These are phyloP conservation scores for Mesostigma viride DNA, from an alignment of 139 green algal species.

Conservation along the genomic window DNA sequence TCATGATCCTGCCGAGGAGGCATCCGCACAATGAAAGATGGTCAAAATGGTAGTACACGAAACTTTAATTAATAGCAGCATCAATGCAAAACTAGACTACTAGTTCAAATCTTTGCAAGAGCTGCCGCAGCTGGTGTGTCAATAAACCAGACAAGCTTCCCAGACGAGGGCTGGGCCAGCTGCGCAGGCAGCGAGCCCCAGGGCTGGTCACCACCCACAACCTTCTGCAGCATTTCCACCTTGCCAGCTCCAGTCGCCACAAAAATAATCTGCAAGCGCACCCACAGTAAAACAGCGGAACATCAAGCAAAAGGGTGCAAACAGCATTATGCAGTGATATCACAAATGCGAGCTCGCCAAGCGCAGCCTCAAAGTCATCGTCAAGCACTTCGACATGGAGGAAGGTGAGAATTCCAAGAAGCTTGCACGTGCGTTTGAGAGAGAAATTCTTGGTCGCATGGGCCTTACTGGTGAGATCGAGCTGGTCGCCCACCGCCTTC, in stretches of 20 bases:
- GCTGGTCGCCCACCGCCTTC: too few species aligned
- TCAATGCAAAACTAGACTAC: too few species aligned
- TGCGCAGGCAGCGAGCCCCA: slow-evolving; percentile 26
- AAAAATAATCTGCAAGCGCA: slow-evolving; percentile 13
- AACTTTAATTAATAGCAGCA: too few species aligned
- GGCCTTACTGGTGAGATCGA: too few species aligned
- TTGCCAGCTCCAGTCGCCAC: slow-evolving; percentile 13
- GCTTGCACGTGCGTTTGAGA: neutral
- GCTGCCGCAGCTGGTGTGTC: too few species aligned
- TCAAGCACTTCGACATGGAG: too few species aligned
- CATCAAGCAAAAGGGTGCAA: neutral
- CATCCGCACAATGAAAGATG: too few species aligned
- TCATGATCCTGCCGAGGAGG: too few species aligned
- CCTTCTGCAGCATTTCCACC: slow-evolving; percentile 2
- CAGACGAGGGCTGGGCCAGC: slow-evolving; percentile 10
- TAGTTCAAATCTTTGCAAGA: too few species aligned
- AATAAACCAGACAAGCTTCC: slow-evolving; percentile 21
- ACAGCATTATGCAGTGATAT: neutral
- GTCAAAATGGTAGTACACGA: too few species aligned
- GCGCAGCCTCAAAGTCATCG: too few species aligned
- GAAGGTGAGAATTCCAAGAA: too few species aligned
- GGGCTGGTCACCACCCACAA: slow-evolving; percentile 5
- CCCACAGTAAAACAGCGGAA: neutral
- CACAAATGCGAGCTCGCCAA: neutral
- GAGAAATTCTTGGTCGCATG: neutral